Evolutionary conservation across 805 yeast genomes (phyloP), one percentile per base, ranked within the genome.

Genomic region (Candida railenensis): DNA sequence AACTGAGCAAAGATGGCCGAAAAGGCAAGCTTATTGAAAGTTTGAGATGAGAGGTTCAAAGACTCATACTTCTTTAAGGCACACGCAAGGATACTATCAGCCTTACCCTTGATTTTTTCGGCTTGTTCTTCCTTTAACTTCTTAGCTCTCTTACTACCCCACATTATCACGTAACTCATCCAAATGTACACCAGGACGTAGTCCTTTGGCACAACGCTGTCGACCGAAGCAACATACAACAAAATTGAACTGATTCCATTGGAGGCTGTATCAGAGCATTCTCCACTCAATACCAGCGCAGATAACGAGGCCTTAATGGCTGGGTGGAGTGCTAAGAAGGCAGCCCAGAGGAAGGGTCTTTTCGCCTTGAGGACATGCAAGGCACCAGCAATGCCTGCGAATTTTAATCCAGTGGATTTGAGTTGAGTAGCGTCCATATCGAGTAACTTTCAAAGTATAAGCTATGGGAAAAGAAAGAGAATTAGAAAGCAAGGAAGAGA

Each of bases 1-100:
- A 71, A 56, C 52, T 71, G 75, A 14, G 64, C 73, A 49, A 63
- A 71, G 11, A 71, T 52, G 28, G 61, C 45, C 16, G 77, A 73
- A 48, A 56, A 72, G 4, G 70, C 53, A 9, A 70, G 28, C 28
- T 34, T 42, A 3, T n/a, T 20, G 19, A 36, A 25, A 22, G 42
- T 39, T 21, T 18, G 21, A 22, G 34, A 15, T 3, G 20, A 16
- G 14, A 36, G 12, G 14, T 36, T 36, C 12, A 36, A 19, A 9
- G 39, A 36, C 14, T 36, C 39, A 19, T 36, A 36, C 39, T 36
- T 36, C 22, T 20, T 18, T 16, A 36, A 15, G 21, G 39, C 39
- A 36, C 39, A 36, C 20, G 14, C 19, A 8, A 36, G 14, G 14
- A 36, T 20, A 5, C 8, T 8, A 16, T 34, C 16, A 7, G 12